Conservation (phyloP, 139 green algal species). For the Closterium sp. region DNA sequence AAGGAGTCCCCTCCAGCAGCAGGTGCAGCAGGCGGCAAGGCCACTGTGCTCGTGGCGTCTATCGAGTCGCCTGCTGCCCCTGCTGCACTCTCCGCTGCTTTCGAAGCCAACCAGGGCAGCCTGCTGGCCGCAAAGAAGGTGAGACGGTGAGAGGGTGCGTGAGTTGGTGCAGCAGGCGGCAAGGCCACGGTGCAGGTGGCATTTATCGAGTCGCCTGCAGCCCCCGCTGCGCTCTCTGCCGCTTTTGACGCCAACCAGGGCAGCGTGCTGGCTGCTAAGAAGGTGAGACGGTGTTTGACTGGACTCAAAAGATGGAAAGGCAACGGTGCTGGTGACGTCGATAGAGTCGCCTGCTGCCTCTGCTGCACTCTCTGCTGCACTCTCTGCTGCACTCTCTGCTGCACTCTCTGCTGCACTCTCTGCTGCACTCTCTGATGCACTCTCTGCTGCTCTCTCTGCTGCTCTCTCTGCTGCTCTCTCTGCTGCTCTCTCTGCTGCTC, state of each 20-base stretch:
- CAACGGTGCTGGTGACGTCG: not conserved
- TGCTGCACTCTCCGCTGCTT: not conserved
- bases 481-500: not conserved
- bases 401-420: not conserved
- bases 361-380: no score
- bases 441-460: not conserved
- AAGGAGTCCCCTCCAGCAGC: not conserved
- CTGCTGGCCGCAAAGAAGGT: not conserved
- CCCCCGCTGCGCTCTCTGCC: not conserved
- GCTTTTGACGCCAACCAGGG: not conserved
- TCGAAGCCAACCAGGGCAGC: not conserved
- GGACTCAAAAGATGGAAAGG: not conserved
- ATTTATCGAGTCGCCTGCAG: not conserved
- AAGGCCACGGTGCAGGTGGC: not conserved
- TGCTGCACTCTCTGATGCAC: no score
- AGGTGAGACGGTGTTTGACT: not conserved
- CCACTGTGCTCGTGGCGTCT: not conserved
- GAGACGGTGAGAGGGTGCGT: no score
- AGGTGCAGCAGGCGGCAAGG: not conserved
- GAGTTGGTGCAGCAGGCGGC: not conserved
- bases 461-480: no score
- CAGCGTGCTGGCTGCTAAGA: not conserved
- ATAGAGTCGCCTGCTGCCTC: not conserved
- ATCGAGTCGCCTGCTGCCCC: not conserved
- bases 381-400: not conserved